Evolutionary conservation across 805 yeast genomes (phyloP).

Genomic region (Jamesozyma spencerorum): DNA sequence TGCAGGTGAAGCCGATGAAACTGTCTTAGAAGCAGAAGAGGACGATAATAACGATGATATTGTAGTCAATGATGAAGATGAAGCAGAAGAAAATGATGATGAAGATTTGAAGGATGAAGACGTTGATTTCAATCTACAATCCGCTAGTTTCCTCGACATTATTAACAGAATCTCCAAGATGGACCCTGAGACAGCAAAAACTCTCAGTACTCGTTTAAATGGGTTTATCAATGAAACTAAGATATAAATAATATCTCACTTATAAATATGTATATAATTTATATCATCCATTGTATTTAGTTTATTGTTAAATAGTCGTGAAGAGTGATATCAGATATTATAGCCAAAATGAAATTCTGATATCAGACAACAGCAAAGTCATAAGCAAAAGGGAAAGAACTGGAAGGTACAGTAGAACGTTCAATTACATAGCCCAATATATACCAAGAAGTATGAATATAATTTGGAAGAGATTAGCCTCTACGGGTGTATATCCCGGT

Average conservation of each 20-base stretch:
- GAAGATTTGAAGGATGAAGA: slow-evolving; percentile 9
- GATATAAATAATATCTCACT: too few species aligned
- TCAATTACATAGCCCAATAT: not conserved
- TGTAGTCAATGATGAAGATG: slow-evolving; percentile 20
- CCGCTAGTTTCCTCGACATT: slow-evolving; percentile 26
- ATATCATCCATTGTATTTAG: not conserved
- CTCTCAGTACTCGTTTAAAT: slow-evolving; percentile 13
- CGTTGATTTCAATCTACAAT: slow-evolving; percentile 18
- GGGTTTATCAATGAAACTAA: slow-evolving; percentile 24
- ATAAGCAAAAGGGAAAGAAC: too few species aligned
- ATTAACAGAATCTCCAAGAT: slow-evolving; percentile 19
- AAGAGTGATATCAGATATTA: too few species aligned
- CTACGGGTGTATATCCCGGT: slow-evolving; percentile 20
- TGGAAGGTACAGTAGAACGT: too few species aligned
- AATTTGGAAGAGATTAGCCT: slow-evolving; percentile 10
- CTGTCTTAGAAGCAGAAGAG: slow-evolving; percentile 26
- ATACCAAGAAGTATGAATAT: not conserved
- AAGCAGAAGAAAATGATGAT: slow-evolving; percentile 21
- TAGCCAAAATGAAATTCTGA: too few species aligned
- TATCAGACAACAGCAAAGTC: too few species aligned
- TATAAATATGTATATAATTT: not conserved
- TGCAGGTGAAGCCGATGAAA: slow-evolving; percentile 28
- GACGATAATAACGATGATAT: slow-evolving; percentile 25
- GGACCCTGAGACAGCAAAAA: slow-evolving; percentile 20
- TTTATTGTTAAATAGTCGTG: not conserved